Evolutionary conservation across 805 yeast species (phyloP), one percentile per base, ranked within the genome.

Genomic region (Huiozyma naganishii): DNA sequence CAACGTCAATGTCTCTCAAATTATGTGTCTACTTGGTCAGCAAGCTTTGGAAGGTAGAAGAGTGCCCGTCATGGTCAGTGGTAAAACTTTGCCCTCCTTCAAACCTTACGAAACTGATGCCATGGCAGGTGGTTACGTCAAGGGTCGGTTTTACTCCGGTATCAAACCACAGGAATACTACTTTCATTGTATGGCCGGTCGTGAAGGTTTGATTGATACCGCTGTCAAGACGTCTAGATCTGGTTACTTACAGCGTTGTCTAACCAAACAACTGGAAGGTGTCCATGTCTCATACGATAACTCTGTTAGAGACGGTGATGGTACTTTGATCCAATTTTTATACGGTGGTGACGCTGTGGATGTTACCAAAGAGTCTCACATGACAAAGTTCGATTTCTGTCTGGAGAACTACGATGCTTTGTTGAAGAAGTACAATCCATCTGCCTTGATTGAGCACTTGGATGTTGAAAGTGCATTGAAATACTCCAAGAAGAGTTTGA

Each of bases 161-260:
- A 84, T 92, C 54, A 79, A 86, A 64, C 98, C 98, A 5, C 99
- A 92, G 68, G 99, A 92, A 66, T 92, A 94, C 68, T 92, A 89
- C 64, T 92, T 94, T 92, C 99, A 92, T 70, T 92, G 97, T 73
- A 92, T 92, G 98, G 98, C 99, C 44, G 99, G 99, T 69, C 83
- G 99, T 73, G 99, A 92, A 73, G 99, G 99, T 71, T 77, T 92
- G 60, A 92, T 92, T 70, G 99, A 92, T 74, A 92, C 99, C 47
- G 98, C 99, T 41, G 99, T 92, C 51, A 92, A 92, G 69, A 92
- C 99, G 7, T 86, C 97, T 17, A 81, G 96, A 69, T 89, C 97
- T 47, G 99, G 99, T 61, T 92, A 92, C 68, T 74, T 92, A 65
- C 99, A 92, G 70, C 81, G 99, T 70, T 94, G 99, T 77, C 76